Evolutionary conservation across 768 basidiomycete genomes (phyloP).

Genomic region (Suillus subaureus): DNA sequence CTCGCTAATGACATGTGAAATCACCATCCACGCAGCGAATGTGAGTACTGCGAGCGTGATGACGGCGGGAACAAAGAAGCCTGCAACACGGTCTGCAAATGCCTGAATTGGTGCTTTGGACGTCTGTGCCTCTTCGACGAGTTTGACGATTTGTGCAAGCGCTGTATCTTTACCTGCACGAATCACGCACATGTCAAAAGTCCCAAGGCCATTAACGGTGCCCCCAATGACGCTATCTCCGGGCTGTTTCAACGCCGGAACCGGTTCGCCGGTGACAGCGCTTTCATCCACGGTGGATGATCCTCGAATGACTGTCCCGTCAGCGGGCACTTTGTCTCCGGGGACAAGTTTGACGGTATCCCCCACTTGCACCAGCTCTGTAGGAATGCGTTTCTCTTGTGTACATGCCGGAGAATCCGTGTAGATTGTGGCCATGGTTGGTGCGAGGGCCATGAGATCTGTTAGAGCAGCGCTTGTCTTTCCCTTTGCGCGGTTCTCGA

Average conservation of each 20-base stretch:
- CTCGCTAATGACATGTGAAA: conserved; percentile 60
- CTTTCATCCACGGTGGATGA: conserved; percentile 93
- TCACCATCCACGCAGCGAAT: conserved; percentile 79
- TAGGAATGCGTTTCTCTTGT: conserved; percentile 88
- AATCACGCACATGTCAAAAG: conserved; percentile 94
- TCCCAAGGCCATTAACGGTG: conserved; percentile 95
- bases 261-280: conserved; percentile 93
- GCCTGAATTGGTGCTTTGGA: conserved; percentile 98
- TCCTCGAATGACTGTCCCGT: conserved; percentile 87
- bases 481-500: conserved; percentile 97
- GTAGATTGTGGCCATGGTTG: conserved; percentile 95
- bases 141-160: conserved; percentile 91
- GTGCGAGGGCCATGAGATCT: conserved; percentile 93
- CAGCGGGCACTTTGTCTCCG: conserved; percentile 95
- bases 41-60: conserved; percentile 81
- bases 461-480: conserved; percentile 96
- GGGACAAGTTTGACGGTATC: conserved; percentile 94
- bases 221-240: conserved; percentile 94
- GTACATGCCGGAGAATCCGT: conserved; percentile 80
- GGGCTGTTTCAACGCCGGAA: conserved; percentile 81
- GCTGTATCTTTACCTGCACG: conserved; percentile 97
- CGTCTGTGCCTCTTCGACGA: conserved; percentile 98
- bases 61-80: conserved; percentile 93
- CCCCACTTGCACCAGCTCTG: conserved; percentile 92
- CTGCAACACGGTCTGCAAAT: conserved; percentile 93